phyloP scores from a whole-genome alignment of 2,329 filamentous ascomycete species.

The Hypoxylon sp. region DNA sequence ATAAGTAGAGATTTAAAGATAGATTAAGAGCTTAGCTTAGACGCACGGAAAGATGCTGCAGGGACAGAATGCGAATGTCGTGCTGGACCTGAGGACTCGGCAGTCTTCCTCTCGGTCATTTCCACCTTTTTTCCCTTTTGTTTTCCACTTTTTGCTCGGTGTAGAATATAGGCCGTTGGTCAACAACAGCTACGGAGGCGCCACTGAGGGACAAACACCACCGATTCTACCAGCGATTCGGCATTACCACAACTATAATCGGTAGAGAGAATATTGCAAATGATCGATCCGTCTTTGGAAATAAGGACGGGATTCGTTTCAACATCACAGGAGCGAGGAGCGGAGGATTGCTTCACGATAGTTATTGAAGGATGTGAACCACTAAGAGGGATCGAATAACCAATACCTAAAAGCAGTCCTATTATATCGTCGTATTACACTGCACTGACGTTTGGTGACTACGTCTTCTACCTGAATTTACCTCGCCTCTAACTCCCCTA shows the following conservation, averaged over 20 bases:
- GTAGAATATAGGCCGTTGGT: conserved; percentile 17
- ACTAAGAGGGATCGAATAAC: conserved; percentile 20
- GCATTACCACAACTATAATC: conserved; percentile 33
- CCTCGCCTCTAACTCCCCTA: conserved; percentile 42
- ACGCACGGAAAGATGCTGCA: conserved; percentile 68
- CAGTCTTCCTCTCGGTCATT: conserved; percentile 64
- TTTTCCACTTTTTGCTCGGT: conserved; percentile 33
- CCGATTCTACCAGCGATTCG: conserved; percentile 34
- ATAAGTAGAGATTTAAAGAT: conserved; percentile 35
- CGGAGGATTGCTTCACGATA: conserved; percentile 31
- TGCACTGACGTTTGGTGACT: conserved; percentile 32
- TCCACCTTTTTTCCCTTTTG: conserved; percentile 37
- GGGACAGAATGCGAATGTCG: conserved; percentile 62
- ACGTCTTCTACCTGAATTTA: conserved; percentile 33
- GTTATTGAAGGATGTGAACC: conserved; percentile 29
- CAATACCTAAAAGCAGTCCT: conserved; percentile 32
- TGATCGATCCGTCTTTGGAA: no score
- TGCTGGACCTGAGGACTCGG: conserved; percentile 60
- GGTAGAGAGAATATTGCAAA: conserved; percentile 24
- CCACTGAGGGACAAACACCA: conserved; percentile 28
- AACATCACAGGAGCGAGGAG: conserved; percentile 28
- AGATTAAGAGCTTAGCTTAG: conserved; percentile 31
- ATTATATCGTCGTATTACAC: conserved; percentile 37
- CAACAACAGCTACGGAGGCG: conserved; percentile 14
- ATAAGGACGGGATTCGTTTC: conserved; percentile 13